These are phyloP conservation scores for Podospora anserina DNA, from an alignment of 495 filamentous ascomycete species.

Conservation along the genomic window DNA sequence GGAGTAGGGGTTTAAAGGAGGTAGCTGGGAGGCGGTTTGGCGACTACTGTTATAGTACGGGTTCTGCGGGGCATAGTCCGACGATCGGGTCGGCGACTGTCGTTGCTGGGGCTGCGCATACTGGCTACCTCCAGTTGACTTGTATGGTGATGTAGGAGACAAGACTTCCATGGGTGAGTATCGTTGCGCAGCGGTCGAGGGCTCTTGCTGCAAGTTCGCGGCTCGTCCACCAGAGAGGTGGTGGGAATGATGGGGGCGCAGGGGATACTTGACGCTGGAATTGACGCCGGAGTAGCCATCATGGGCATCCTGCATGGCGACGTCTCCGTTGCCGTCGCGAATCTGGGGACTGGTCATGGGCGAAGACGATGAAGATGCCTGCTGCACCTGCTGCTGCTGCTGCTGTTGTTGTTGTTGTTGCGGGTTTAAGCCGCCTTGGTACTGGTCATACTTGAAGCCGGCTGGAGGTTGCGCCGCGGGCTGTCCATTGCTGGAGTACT, in stretches of 20 bases:
- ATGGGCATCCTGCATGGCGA: conserved; percentile 83
- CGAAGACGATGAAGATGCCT: conserved; percentile 52
- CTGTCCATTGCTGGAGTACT: conserved; percentile 36
- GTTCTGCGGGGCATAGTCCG: conserved; percentile 47
- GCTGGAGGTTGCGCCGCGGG: conserved; percentile 47
- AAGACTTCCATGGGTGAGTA: conserved; percentile 94
- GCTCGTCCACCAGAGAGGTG: conserved; percentile 49
- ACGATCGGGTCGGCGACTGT: conserved; percentile 49
- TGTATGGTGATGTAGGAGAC: conserved; percentile 54
- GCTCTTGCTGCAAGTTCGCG: conserved; percentile 61
- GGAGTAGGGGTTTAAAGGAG: conserved; percentile 66
- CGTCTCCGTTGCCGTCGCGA: conserved; percentile 76
- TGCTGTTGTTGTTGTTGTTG: conserved; percentile 31
- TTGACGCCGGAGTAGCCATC: conserved; percentile 72
- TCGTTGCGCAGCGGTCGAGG: conserved; percentile 78
- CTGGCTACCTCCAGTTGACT: conserved; percentile 40
- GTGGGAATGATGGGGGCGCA: conserved; percentile 63
- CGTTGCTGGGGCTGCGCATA: conserved; percentile 44
- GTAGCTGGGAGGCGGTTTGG: conserved; percentile 52
- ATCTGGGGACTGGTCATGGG: conserved; percentile 62
- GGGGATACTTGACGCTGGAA: conserved; percentile 63
- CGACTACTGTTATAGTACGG: conserved; percentile 50
- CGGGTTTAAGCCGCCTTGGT: conserved; percentile 57
- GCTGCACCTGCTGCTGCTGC: conserved; percentile 12
- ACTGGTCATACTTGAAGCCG: conserved; percentile 72